Evolutionary conservation across 2,329 filamentous ascomycete genomes (phyloP), one percentile per base, ranked within the genome.

Genomic region (Fusarium sp.): DNA sequence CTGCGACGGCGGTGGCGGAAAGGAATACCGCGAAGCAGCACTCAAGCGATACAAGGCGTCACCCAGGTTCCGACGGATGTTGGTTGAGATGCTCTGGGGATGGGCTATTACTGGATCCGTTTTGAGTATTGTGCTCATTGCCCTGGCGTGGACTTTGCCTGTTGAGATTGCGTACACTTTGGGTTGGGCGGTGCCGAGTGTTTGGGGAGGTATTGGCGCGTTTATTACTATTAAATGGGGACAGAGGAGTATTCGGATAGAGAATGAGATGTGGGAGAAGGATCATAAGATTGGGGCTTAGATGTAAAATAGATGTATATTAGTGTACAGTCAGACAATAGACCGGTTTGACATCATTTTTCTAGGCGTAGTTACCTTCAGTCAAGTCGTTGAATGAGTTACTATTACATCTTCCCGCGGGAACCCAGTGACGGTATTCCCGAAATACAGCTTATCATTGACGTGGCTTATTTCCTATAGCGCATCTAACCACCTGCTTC

Each of bases 161-260:
- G 54, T 61, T 11, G 66, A 69, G 26, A 53, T 69, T 4, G 66
- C 42, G 7, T 69, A 69, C 28, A 41, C 60, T 2, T 6, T 69
- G 0, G 65, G 65, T 1, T 69, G 66, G 66, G 54, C 46, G 4
- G 55, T 69, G 26, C 65, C 66, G 2, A 57, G 65, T 11, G 50
- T 57, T 21, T 69, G 66, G 66, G 66, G 66, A 2, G 66, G 37
- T 12, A 18, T 65, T 18, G 66, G 66, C 1, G 66, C 66, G 28
- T 69, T 26, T 30, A 2, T 37, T 4, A 69, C 66, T 13, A 69
- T 69, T 4, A 61, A 51, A 69, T 69, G 65, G 66, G 60, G 66
- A 4, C 65, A 69, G n/a, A 65, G 65, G 10, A 69, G 45, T 9
- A 25, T 69, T n/a, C 23, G 50, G 23, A 65, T 69, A 69, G 66